Evolutionary conservation across 345 rosid genomes (phyloP).

Genomic region (Rhizophora apiculata): DNA sequence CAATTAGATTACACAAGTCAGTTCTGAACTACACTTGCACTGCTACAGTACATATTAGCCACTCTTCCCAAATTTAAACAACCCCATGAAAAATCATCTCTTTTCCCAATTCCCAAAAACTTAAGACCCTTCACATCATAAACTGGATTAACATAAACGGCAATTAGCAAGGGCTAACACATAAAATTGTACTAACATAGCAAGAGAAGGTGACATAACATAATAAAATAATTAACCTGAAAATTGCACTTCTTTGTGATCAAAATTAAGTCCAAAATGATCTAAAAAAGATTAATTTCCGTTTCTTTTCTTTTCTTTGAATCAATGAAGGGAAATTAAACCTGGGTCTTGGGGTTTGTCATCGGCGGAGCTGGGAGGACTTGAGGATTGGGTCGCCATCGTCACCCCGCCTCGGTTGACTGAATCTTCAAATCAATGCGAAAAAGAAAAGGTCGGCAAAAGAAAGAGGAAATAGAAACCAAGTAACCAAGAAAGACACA

Average conservation of each 20-base stretch:
- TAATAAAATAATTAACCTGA: not conserved
- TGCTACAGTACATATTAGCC: too few relatives aligned
- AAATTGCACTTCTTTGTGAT: too few relatives aligned
- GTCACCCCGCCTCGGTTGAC: constrained; percentile 9
- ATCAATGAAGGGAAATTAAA: constrained; percentile 8
- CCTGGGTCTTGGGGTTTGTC: constrained; percentile 34
- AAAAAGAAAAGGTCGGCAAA: too few relatives aligned
- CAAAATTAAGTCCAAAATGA: too few relatives aligned
- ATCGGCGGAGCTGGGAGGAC: constrained; percentile 26
- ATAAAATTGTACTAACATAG: too few relatives aligned
- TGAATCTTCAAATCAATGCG: not conserved
- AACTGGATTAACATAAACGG: not conserved
- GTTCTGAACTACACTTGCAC: too few relatives aligned
- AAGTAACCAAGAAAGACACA: not conserved
- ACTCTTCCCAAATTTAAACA: too few relatives aligned
- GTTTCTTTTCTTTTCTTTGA: not conserved
- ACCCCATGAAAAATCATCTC: too few relatives aligned
- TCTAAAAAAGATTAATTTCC: not conserved
- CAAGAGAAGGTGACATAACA: not conserved
- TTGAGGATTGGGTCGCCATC: constrained; percentile 42
- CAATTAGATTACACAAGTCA: not conserved
- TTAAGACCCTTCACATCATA: not conserved
- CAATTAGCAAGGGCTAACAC: too few relatives aligned
- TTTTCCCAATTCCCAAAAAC: not conserved
- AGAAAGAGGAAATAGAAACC: too few relatives aligned